Evolutionary conservation across 2,329 filamentous ascomycete genomes (phyloP), one percentile per base, ranked within the genome.

Genomic region (Cladophialophora psammophila): DNA sequence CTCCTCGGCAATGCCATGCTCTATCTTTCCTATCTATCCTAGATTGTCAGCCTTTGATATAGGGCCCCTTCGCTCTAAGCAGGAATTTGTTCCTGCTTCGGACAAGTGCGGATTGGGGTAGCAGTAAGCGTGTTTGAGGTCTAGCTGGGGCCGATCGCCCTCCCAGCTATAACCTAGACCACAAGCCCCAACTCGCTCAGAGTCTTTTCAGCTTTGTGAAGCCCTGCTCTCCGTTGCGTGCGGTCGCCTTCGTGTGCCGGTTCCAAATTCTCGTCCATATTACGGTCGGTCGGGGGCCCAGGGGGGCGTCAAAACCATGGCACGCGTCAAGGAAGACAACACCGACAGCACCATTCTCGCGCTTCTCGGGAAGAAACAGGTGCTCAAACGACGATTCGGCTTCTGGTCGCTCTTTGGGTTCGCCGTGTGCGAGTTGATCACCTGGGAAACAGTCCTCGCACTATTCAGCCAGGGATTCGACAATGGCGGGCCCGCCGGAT

Each of bases 401-500:
- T 79, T 82, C 71, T 68, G 78, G 70, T 79, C 79, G 15, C 74
- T 82, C 13, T 79, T 82, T 63, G 80, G 78, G 9, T 82, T 82
- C 63, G 80, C 80, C 5, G 79, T 81, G 59, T 80, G 79, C 69
- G 79, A 81, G 66, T 66, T 81, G 35, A 81, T 82, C 60, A 81
- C 80, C 32, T 82, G 80, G 80, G 80, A 82, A 64, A 82, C 80
- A 0, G 79, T 81, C 9, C 75, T 82, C 4, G 79, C 80, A 3
- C 72, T 82, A 12, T 82, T 83, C 71, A 75, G 72, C 61, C 75
- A 82, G 67, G 76, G 78, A 1, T 77, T 80, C 53, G 73, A 79
- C 31, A 83, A 82, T 72, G 81, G 81, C 15, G 81, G 81, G 4
- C 81, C 83, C 12, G 79, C 82, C 1, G 83, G 84, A 4, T 75